phyloP scores from a whole-genome alignment of 1,284 basidiomycete genomes.

The Acaromyces ingoldii region DNA sequence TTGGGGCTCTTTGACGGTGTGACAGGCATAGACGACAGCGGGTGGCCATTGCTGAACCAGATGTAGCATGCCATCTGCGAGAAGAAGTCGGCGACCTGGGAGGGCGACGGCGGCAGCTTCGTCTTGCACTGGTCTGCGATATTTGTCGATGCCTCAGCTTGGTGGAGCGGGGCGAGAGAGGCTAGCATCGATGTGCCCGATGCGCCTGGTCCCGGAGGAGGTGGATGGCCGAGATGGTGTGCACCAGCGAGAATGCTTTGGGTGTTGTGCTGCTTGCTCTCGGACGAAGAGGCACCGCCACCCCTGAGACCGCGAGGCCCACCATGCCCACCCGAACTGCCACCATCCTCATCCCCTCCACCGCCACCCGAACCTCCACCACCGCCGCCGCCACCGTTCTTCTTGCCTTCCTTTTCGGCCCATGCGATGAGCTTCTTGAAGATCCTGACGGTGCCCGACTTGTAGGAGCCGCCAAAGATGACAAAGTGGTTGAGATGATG shows the following conservation, averaged over 20 bases:
- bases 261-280: background rate
- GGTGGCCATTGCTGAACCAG: constrained; percentile 36
- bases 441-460: constrained; percentile 6
- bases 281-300: background rate
- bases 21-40: constrained; percentile 9
- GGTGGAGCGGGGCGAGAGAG: too few relatives aligned
- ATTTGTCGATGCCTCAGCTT: too few relatives aligned
- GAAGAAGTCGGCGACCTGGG: constrained; percentile 37
- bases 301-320: background rate
- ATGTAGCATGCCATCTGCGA: constrained; percentile 47
- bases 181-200: too few relatives aligned
- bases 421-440: constrained; percentile 11
- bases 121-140: too few relatives aligned
- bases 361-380: background rate
- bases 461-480: constrained; percentile 16
- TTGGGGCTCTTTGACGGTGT: constrained; percentile 9
- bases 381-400: constrained; percentile 1
- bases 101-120: constrained; percentile 20
- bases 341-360: background rate
- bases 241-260: background rate
- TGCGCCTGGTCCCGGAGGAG: background rate
- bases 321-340: too few relatives aligned
- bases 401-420: constrained; percentile 8
- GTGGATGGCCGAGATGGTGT: background rate
- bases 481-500: constrained; percentile 70